Conservation (phyloP, 768 basidiomycete genomes). For the Mycena belliarum region DNA sequence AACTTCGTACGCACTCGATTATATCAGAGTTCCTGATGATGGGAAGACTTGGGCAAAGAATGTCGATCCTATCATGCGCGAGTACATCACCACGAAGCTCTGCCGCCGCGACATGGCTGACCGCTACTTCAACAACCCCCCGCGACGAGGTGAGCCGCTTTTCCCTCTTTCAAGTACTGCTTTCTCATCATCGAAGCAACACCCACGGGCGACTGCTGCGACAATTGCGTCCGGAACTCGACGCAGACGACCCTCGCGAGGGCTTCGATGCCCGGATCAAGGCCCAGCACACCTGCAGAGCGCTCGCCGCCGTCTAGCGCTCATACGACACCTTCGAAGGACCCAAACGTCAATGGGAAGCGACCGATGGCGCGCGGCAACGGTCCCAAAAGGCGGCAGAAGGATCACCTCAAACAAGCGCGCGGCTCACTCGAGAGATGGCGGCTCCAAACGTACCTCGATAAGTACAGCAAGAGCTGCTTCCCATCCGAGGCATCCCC, state of each 20-base stretch:
- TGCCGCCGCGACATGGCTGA: constrained; percentile 33
- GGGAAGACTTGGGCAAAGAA: constrained; percentile 30
- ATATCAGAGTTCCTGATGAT: constrained; percentile 2
- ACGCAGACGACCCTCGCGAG: no score
- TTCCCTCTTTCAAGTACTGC: not conserved
- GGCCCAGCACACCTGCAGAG: no score
- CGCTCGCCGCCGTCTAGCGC: not conserved
- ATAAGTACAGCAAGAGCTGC: constrained; percentile 11
- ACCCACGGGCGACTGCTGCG: constrained; percentile 27
- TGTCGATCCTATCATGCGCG: constrained; percentile 30
- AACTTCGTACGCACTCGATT: no score
- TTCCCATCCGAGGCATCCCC: constrained; percentile 22
- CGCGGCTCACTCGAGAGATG: constrained; percentile 15
- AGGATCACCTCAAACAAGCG: constrained; percentile 17
- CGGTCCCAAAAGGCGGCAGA: constrained; percentile 16
- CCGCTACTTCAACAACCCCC: constrained; percentile 35
- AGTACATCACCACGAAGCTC: constrained; percentile 27
- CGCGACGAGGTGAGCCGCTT: constrained; percentile 24
- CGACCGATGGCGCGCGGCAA: constrained; percentile 14
- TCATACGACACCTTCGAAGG: constrained; percentile 10
- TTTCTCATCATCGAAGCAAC: no score
- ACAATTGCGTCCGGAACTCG: not conserved
- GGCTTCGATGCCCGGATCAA: no score
- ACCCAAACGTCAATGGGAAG: constrained; percentile 25
- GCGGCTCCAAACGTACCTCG: constrained; percentile 9